Conservation (phyloP, 1,139 yeast genomes). For the Yamadazyma taylorii region DNA sequence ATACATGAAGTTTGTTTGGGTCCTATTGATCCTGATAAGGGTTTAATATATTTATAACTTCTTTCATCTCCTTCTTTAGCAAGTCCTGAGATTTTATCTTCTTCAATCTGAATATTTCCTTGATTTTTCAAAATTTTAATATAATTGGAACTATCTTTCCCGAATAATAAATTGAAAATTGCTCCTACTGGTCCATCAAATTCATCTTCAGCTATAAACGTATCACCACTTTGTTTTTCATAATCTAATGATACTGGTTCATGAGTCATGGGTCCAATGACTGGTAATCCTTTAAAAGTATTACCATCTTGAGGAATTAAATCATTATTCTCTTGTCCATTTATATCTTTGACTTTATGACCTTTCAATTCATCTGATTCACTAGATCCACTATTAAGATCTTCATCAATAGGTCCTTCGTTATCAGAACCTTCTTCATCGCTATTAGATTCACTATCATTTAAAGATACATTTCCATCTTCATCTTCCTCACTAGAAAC, state of each 20-base stretch:
- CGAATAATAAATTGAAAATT: constrained; percentile 68
- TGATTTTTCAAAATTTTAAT: constrained; percentile 60
- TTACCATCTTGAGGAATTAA: constrained; percentile 1
- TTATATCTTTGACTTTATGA: constrained; percentile 6
- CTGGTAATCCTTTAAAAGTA: constrained; percentile 36
- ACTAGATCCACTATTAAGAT: not conserved
- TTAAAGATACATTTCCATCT: not conserved
- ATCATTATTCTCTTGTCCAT: constrained; percentile 9
- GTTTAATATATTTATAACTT: constrained; percentile 72
- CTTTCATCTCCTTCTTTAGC: constrained; percentile 41
- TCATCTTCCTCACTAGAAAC: too few relatives aligned
- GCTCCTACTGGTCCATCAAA: constrained; percentile 82
- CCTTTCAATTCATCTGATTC: constrained; percentile 8
- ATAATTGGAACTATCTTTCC: constrained; percentile 63
- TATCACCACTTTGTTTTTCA: constrained; percentile 57
- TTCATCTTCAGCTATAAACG: constrained; percentile 59
- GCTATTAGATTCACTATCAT: constrained; percentile 1
- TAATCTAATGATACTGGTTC: constrained; percentile 41
- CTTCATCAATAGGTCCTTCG: constrained; percentile 1
- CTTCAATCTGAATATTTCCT: constrained; percentile 68
- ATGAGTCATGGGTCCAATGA: constrained; percentile 41
- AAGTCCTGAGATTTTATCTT: constrained; percentile 47
- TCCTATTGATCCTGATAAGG: constrained; percentile 80
- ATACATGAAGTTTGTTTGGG: constrained; percentile 91
- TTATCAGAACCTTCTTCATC: not conserved